phyloP scores from a whole-genome alignment of 202 grass and related monocot genomes.

The Carex sylvatica region DNA sequence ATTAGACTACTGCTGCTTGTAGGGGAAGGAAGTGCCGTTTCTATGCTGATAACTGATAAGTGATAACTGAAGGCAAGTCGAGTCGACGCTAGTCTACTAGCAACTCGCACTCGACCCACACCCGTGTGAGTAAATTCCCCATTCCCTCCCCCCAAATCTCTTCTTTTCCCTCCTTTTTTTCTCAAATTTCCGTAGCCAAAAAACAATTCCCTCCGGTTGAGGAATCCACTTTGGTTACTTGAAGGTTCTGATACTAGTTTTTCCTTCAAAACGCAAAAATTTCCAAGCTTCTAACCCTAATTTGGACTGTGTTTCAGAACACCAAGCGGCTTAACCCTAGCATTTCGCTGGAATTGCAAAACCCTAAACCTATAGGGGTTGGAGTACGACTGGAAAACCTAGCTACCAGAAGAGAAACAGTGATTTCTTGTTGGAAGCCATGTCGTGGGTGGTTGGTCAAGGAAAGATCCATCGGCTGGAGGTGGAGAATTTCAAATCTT shows the following conservation, averaged over 20 bases:
- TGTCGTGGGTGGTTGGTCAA: conserved; percentile 28
- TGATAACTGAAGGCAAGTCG: not conserved
- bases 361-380: not conserved
- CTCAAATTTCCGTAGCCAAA: not conserved
- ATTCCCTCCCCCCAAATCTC: conserved; percentile 4
- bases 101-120: conserved; percentile 13
- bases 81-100: not conserved
- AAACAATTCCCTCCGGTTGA: not conserved
- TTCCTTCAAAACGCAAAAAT: not conserved
- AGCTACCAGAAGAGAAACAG: not conserved
- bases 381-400: not conserved
- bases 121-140: conserved; percentile 1
- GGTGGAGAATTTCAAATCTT: conserved; percentile 96
- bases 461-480: conserved; percentile 83
- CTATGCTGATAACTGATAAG: not conserved
- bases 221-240: not conserved
- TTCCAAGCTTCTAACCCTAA: not conserved
- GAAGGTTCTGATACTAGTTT: not conserved
- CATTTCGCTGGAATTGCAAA: not conserved
- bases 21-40: not conserved
- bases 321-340: not conserved
- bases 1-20: not conserved
- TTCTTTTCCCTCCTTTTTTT: not conserved
- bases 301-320: not conserved
- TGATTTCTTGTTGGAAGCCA: not conserved